Base-by-base conservation (phyloP, 2,329 filamentous ascomycete genomes). In the Endoconidiophora polonica region DNA sequence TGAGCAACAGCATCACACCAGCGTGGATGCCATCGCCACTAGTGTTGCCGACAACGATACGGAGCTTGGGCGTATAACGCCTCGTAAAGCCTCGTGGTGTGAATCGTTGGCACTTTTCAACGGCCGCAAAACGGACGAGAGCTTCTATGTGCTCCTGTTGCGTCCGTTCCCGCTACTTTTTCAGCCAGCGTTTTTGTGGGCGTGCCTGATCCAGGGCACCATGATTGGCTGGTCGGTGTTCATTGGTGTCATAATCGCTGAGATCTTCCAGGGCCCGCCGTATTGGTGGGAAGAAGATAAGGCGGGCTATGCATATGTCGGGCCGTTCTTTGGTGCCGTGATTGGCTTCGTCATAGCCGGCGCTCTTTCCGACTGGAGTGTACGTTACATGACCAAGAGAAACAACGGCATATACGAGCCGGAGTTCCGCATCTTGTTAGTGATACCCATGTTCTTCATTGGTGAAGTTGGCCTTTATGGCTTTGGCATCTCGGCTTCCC, bases 191-290 rank as follows among this genome's bases (percentile, higher is more conserved):
- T 86, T 95, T 57, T 64, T 93, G 39, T 94, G 86, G 84, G 72
- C 70, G 22, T 72, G 70, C 58, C 69, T 95, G 3, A 85, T 88
- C 46, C 88, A 94, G 70, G 88, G 88, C 14, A 77, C 84, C 3
- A 77, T 94, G 60, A 94, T 95, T 59, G 90, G 88, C 56, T 96
- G 90, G 88, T 94, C 88, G 1, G 85, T 95, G 14, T 86, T 95
- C 60, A 90, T 94, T 56, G 83, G 85, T 51, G 81, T 91, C 54
- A 78, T 91, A 56, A 68, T 93, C 43, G 83, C 81, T n/a, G 77
- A 81, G 53, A 80, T 93, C 56, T 90, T 91, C 66, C 73, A 93
- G 44, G 80, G 81, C 2, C 81, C 82, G 2, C 85, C 86, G 1
- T 75, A 88, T 39, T 91, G 79, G 69, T 94, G 88, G 74, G 70